Evolutionary conservation across 306 rosid species (phyloP).

Genomic region (Myrica gale): DNA sequence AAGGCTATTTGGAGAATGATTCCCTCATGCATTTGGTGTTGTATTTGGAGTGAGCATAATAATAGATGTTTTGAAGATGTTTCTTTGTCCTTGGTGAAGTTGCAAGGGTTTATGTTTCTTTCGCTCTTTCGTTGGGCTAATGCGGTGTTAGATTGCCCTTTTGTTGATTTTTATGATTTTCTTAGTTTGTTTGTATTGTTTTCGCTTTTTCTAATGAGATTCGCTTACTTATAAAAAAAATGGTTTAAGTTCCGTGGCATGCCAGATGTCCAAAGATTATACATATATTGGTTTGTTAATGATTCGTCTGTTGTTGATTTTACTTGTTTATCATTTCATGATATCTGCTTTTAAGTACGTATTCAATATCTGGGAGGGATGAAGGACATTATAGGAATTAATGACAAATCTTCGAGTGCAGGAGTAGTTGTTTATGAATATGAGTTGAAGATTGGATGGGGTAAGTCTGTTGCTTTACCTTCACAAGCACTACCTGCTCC

Average conservation of each 20-base stretch:
- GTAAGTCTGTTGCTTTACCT: slow-evolving; percentile 95
- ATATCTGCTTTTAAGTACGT: slow-evolving; percentile 8
- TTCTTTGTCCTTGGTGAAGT: too few relatives aligned
- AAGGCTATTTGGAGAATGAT: too few relatives aligned
- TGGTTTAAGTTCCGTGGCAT: not conserved
- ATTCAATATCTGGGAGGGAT: slow-evolving; percentile 17
- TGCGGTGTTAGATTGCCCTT: too few relatives aligned
- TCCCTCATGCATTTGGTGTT: too few relatives aligned
- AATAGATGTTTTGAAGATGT: too few relatives aligned
- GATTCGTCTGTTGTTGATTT: not conserved
- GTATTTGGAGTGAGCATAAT: too few relatives aligned
- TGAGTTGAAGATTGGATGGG: slow-evolving; percentile 99
- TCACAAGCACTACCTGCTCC: slow-evolving; percentile 99
- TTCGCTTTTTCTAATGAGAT: too few relatives aligned
- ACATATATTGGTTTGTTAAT: not conserved
- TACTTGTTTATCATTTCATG: not conserved
- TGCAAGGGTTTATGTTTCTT: too few relatives aligned
- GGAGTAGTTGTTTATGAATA: slow-evolving; percentile 98
- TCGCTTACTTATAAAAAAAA: too few relatives aligned
- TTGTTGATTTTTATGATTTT: too few relatives aligned
- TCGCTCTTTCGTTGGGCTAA: too few relatives aligned
- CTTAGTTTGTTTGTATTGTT: too few relatives aligned
- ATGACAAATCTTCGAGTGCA: slow-evolving; percentile 36
- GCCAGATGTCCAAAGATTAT: not conserved
- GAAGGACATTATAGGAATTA: not conserved